Evolutionary conservation across 2,329 filamentous ascomycete genomes (phyloP), one percentile per base, ranked within the genome.

Genomic region (Teratosphaeria viscida): DNA sequence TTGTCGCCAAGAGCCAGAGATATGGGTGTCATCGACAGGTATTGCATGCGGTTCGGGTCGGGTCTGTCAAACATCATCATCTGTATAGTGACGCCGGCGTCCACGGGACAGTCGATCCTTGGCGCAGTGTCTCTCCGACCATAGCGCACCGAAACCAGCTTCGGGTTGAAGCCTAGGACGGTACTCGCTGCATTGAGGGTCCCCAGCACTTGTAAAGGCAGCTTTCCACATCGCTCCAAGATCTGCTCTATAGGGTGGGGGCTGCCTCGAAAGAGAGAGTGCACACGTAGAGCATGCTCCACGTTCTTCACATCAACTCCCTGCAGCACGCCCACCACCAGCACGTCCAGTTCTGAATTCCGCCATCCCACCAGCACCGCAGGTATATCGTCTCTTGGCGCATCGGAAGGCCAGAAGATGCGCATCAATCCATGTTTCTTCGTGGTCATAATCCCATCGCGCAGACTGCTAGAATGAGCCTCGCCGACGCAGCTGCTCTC

Each of bases 351-450:
- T 55, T 87, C 86, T 43, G 92, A 96, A 74, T 99, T 99, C 69
- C 88, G 85, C 90, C 92, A 99, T 70, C 94, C 94, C 54, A 99
- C 89, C 64, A 99, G 85, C 62, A 96, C 89, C 53, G 92, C 94
- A 52, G 90, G 84, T 60, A 83, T 80, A 66, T 85, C 83, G 59
- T 86, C 88, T 74, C 81, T 82, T 58, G 83, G 81, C 70, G 90
- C 85, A 77, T 81, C 92, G 70, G 88, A 88, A 70, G 94, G 95
- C 94, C 94, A 99, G 79, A 99, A 97, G 78, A 99, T 86, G 80
- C 94, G 90, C 86, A 97, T 90, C 79, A 97, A 81, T 71, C 89
- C 92, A 73, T 73, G 67, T 89, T 94, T 82, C 69, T 76, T 43
- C 55, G 79, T 78, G 74, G 83, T 79, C 83, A 86, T 86, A 74